Percentiles rank a stretch among this genome's conserved stretches.
Conservation (phyloP, 768 basidiomycete genomes). For the Cystofilobasidium ferigula region DNA sequence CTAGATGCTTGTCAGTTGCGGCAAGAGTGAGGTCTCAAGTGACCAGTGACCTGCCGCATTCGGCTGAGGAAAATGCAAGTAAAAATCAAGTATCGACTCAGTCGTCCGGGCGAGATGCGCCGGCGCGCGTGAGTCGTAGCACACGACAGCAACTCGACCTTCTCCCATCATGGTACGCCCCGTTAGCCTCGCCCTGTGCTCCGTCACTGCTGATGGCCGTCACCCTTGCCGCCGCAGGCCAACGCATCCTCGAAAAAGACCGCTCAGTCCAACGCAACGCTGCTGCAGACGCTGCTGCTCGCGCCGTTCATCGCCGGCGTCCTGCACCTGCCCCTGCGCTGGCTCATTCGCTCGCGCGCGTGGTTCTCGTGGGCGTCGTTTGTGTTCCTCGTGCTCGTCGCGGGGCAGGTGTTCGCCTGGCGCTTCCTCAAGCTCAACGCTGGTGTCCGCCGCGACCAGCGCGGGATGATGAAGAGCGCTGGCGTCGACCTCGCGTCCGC, state of each 20-base stretch:
- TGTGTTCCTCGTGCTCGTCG: not conserved
- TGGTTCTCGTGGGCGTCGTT: not conserved
- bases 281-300: not conserved
- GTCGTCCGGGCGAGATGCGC: no score
- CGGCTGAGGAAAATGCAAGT: no score
- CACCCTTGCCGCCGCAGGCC: slow-evolving; percentile 1
- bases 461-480: slow-evolving; percentile 6
- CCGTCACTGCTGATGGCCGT: no score
- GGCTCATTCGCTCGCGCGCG: slow-evolving; percentile 5
- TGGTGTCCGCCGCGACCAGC: not conserved
- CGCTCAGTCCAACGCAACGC: not conserved
- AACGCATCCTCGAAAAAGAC: slow-evolving; percentile 1
- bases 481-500: slow-evolving; percentile 1
- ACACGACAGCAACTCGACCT: no score
- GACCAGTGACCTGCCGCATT: no score
- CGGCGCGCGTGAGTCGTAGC: no score
- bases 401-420: not conserved
- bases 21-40: no score
- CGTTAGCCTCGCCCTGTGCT: no score
- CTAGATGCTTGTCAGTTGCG: no score
- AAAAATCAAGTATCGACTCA: no score
- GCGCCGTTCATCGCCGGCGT: not conserved
- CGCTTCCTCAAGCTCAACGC: slow-evolving; percentile 8
- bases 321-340: slow-evolving; percentile 1
- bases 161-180: no score